Base-by-base conservation (phyloP, 2,329 filamentous ascomycete genomes). In the Aureobasidium pullulans region DNA sequence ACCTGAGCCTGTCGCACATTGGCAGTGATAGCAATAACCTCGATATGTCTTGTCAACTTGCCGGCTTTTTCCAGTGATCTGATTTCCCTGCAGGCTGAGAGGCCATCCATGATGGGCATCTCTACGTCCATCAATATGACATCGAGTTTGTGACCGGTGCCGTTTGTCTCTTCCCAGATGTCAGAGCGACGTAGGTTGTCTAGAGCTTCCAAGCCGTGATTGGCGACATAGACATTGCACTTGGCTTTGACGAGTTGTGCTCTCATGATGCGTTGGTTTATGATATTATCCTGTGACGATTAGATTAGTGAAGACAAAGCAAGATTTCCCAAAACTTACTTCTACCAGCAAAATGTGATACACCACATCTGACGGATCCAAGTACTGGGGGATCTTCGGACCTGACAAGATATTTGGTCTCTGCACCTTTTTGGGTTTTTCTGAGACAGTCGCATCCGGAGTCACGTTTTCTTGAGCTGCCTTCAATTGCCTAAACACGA, bases 91-190 rank as follows among this genome's bases (percentile, higher is more conserved):
- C 64, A 60, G 46, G 66, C 68, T 2, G 62, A 64, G 4, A 68
- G 57, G 3, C 68, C 68, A 53, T 69, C 63, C 62, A 68, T 68
- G 29, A 68, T 61, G 1, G 68, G 68, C 68, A 92, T 92, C 67
- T 91, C 88, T 50, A 90, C 78, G 68, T 92, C 89, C 88, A 92
- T 90, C 6, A 92, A 72, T 13, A 92, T 85, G 48, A 90, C 66
- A 36, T 52, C 49, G 13, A 63, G 36, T 13, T 57, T 36, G 15
- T 31, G 57, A 28, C 47, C 48, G n/a, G 36, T 4, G 9, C 39
- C 19, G 19, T 29, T 52, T 23, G 31, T n/a, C 10, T 53, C 48
- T 11, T 57, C 48, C 53, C 56, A 59, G 6, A 50, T 8, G 16
- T 48, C 44, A 10, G 64, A 62, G 29, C 32, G 61, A 19, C 66